Percentiles rank a stretch among this genome's conserved stretches.
Evolutionary conservation across 495 filamentous ascomycete species (phyloP).

Genomic region (Trichoderma virens): DNA sequence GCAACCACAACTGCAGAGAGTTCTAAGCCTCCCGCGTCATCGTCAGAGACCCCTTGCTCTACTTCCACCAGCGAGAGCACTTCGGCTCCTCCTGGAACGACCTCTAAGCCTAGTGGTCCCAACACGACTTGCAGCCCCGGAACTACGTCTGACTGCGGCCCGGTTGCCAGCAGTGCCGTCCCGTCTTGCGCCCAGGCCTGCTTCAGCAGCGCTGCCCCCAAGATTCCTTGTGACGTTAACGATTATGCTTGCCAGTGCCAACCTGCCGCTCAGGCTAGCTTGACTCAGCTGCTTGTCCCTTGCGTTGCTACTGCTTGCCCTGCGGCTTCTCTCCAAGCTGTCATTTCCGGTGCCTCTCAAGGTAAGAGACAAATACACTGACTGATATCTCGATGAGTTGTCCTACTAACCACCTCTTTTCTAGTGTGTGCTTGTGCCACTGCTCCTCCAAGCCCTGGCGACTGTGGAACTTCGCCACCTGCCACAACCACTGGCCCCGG

Average conservation of each 20-base stretch:
- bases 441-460: too few species aligned
- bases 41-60: not conserved
- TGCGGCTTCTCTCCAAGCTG: slow-evolving; percentile 14
- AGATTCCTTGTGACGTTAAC: slow-evolving; percentile 12
- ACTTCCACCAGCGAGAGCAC: not conserved
- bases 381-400: too few species aligned
- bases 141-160: slow-evolving; percentile 12
- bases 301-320: slow-evolving; percentile 18
- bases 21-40: not conserved
- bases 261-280: slow-evolving; percentile 10
- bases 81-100: not conserved
- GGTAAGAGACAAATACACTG: too few species aligned
- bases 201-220: slow-evolving; percentile 13
- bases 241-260: slow-evolving; percentile 17
- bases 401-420: too few species aligned
- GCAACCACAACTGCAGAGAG: not conserved
- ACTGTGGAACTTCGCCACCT: not conserved
- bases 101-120: too few species aligned
- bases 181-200: slow-evolving; percentile 17
- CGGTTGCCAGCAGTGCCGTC: slow-evolving; percentile 12
- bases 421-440: not conserved
- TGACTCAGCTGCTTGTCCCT: slow-evolving; percentile 14
- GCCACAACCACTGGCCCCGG: not conserved
- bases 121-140: not conserved
- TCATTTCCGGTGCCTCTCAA: slow-evolving; percentile 16